Conservation (phyloP, 2,329 filamentous ascomycete genomes). For the Diaporthe sp. region DNA sequence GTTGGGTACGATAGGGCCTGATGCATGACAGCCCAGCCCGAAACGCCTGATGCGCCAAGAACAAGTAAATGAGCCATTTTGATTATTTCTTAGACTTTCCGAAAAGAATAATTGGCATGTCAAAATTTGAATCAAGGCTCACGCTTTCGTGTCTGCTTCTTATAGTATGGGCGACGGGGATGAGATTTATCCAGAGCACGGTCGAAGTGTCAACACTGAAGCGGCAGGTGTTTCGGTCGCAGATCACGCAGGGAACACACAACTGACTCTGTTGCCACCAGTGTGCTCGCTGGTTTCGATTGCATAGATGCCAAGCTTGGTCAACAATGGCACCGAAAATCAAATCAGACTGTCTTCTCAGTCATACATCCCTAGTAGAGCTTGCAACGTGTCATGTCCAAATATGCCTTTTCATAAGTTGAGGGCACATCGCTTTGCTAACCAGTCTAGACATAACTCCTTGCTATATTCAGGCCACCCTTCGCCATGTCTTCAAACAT, state of each 20-base stretch:
- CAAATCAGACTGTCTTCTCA: not conserved
- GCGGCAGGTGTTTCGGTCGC: conserved; percentile 3
- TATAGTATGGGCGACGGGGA: not conserved
- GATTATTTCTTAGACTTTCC: too few relatives aligned
- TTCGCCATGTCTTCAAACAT: too few relatives aligned
- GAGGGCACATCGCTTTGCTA: too few relatives aligned
- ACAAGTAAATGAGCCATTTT: conserved; percentile 24
- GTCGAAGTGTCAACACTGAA: not conserved
- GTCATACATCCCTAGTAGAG: too few relatives aligned
- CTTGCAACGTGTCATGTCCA: too few relatives aligned
- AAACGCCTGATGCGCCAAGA: conserved; percentile 29
- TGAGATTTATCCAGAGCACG: conserved; percentile 2
- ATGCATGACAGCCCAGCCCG: conserved; percentile 16
- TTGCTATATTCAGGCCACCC: too few relatives aligned
- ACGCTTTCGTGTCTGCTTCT: not conserved
- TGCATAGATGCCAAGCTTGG: not conserved
- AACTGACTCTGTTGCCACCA: not conserved
- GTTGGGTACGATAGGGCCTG: conserved; percentile 4
- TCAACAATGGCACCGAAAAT: not conserved
- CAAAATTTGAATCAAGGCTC: not conserved
- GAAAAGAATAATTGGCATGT: not conserved
- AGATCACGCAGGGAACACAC: conserved; percentile 1
- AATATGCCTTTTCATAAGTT: too few relatives aligned
- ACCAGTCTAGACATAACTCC: too few relatives aligned
- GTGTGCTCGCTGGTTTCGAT: not conserved